Base-by-base conservation (phyloP, 306 rosid species). In the Calophaca sinica region DNA sequence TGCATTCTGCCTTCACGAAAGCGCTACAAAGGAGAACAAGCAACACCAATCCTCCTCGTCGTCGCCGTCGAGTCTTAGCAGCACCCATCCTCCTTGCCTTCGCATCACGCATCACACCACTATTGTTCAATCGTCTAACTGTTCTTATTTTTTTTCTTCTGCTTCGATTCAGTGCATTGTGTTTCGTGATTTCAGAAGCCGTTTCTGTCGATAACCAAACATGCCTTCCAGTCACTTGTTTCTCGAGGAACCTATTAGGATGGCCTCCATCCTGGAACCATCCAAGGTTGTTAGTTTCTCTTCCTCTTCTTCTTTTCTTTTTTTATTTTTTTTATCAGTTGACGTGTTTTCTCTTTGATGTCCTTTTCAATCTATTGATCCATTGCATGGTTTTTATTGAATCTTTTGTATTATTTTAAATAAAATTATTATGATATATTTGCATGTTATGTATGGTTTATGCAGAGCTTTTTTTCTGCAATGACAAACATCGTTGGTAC, bases 401-500 rank as follows among this genome's bases (percentile, higher is more conserved):
- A 32, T 5, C 45, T 0, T 1, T 9, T 29, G 4, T n/a, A n/a
- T n/a, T n/a, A n/a, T 13, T 59, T 11, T 12, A 12, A 20, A 9
- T 9, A 8, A 38, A 39, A 26, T 61, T 35, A 10, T 32, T 49
- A 20, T 8, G 7, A 15, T 49, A 6, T 51, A 3, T 26, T 54
- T 42, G 7, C 6, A 9, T 15, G 0, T 54, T 55, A n/a, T 52
- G 42, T 15, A 33, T 73, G 41, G 9, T 9, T 75, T 72, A 79
- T n/a, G 58, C 88, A 94, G 98, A 87, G 70, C 5, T 89, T 87
- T 80, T 94, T 94, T 45, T 87, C 98, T 11, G 96, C 97, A 59
- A 88, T 94, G 97, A 94, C 98, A 42, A 96, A 92, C 86, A 96
- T 96, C 78, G 99, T 96, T 46, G 99, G 99, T 11, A 96, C 99